phyloP scores from a whole-genome alignment of 139 green algal species.

The Chlamydomonas sphaeroides region DNA sequence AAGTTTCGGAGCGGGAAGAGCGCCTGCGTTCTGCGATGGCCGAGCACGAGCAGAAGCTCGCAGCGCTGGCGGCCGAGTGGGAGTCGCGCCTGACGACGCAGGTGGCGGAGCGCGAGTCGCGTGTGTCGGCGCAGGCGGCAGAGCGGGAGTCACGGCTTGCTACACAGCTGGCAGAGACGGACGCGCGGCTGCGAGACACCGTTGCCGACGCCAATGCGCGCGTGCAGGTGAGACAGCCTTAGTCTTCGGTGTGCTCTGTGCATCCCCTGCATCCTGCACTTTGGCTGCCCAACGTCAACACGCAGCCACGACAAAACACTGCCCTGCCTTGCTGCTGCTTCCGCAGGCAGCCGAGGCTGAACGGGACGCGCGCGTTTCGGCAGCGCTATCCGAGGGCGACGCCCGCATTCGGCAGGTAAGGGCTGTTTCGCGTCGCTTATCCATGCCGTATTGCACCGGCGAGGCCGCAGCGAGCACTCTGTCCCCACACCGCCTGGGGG shows the following conservation, averaged over 20 bases:
- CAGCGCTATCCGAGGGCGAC: slow-evolving; percentile 2
- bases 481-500: no score
- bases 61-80: not conserved
- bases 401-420: slow-evolving; percentile 10
- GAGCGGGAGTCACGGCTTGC: slow-evolving; percentile 24
- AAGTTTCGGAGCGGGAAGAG: slow-evolving; percentile 32
- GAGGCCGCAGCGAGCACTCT: no score
- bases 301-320: no score
- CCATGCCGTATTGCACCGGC: no score
- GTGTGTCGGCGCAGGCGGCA: not conserved
- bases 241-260: no score
- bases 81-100: not conserved
- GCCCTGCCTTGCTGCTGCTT: no score
- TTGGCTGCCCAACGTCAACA: no score
- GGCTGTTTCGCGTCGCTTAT: no score
- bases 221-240: not conserved
- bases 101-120: slow-evolving; percentile 25
- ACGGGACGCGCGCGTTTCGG: slow-evolving; percentile 1
- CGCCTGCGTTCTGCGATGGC: not conserved
- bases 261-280: no score
- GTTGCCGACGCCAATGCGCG: not conserved
- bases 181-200: slow-evolving; percentile 16
- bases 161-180: not conserved
- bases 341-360: slow-evolving; percentile 1
- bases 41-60: slow-evolving; percentile 13